A percentile compares a stretch with the other conserved stretches of the same genome.
These are phyloP conservation scores for Zasmidium citrigriseum DNA, from an alignment of 2,329 filamentous ascomycete species.

Conservation along the genomic window DNA sequence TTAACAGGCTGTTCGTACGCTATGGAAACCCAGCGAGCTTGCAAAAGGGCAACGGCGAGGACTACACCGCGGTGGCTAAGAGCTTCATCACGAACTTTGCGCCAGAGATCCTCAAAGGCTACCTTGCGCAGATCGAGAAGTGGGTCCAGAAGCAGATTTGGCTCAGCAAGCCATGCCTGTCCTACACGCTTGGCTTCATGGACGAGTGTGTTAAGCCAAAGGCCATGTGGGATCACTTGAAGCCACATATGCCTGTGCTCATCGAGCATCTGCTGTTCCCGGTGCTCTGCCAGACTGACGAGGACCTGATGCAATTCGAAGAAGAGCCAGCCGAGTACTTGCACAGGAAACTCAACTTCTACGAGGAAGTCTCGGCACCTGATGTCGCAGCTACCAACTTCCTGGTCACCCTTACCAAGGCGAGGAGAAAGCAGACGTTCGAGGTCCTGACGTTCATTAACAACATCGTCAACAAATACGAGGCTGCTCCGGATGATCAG, in stretches of 20 bases:
- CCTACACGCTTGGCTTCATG: constrained; percentile 90
- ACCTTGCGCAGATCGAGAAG: constrained; percentile 91
- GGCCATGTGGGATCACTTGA: constrained; percentile 92
- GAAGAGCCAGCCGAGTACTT: constrained; percentile 95
- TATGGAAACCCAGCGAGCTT: constrained; percentile 85
- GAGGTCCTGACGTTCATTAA: constrained; percentile 95
- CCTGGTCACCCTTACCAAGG: constrained; percentile 90
- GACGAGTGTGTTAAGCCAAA: constrained; percentile 98
- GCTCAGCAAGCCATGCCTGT: constrained; percentile 91
- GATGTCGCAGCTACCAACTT: constrained; percentile 97
- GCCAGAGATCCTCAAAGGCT: constrained; percentile 93
- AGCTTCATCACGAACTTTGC: constrained; percentile 89
- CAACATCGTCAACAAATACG: constrained; percentile 89
- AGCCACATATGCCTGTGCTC: constrained; percentile 88
- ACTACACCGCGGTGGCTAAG: constrained; percentile 81
- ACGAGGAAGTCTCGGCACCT: constrained; percentile 92
- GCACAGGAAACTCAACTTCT: constrained; percentile 95
- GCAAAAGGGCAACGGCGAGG: constrained; percentile 71
- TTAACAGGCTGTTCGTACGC: constrained; percentile 91
- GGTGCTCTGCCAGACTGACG: constrained; percentile 85
- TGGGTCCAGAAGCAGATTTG: constrained; percentile 94
- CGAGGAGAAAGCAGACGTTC: constrained; percentile 92
- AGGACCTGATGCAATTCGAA: constrained; percentile 91
- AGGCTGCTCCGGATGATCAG: constrained; percentile 77
- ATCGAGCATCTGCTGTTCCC: constrained; percentile 96